Base-by-base conservation (phyloP, 345 rosid species). In the Eucalyptus erythrocorys region DNA sequence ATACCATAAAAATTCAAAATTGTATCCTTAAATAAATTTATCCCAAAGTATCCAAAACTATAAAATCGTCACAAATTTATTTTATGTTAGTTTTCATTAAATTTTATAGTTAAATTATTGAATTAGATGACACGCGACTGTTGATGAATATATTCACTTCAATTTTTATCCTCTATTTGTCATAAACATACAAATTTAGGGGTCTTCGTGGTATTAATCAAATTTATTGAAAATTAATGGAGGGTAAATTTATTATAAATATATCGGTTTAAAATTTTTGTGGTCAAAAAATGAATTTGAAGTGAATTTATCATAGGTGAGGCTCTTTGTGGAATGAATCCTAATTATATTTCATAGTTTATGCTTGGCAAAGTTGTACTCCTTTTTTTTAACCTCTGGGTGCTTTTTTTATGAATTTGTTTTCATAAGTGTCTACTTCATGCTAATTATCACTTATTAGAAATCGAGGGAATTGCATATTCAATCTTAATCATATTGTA, bases 121-220 rank as follows among this genome's bases (percentile, higher is more conserved):
- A 51, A 51, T 51, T 19, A 1, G 3, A 51, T 51, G 0, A 7
- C 55, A 17, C 55, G 0, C 7, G 4, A 17, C 0, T 17, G 0
- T 17, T 7, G 10, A 50, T 0, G 0, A 19, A 0, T 17, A 51
- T 51, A 17, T 1, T 0, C 0, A 19, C 10, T 51, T 48, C 7
- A 7, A 0, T 1, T 51, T 51, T 51, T 51, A 51, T 51, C 1
- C 0, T 51, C 0, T 51, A 51, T 51, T 51, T 19, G 1, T 51
- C 1, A 51, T 0, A 7, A 0, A 19, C 1, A 0, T 7, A 1
- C 2, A 3, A 51, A 3, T 51, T 51, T 51, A 19, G 0, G 7
- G 0, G 1, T 21, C 21, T 19, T 51, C 5, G 1, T 3, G 2
- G 0, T 51, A 19, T 8, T 51, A 51, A 19, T 51, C 24, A 19